Base-by-base conservation (phyloP, 441 rosid species). In the Erodium texanum region DNA sequence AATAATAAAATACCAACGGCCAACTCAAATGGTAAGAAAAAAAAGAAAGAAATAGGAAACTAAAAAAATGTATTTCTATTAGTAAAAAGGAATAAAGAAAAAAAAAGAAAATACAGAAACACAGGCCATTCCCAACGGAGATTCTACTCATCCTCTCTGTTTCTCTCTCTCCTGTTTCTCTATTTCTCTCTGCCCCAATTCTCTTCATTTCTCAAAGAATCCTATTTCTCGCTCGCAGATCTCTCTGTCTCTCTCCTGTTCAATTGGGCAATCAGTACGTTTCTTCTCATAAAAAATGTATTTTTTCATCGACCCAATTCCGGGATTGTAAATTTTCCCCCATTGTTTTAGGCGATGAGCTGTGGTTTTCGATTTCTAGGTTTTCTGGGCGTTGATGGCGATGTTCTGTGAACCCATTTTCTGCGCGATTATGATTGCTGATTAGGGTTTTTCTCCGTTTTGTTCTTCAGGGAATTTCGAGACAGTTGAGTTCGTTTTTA, bases 401-500 rank as follows among this genome's bases (percentile, higher is more conserved):
- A 52, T 52, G 9, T 16, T 52, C 59, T 16, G 22, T 7, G 59
- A 18, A 52, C 59, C 20, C 59, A 0, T 52, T 52, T 52, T 19
- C 59, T 19, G 22, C 16, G 9, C 59, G 59, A 52, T 16, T 52
- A 0, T 52, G 23, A 6, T 52, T 52, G 9, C 59, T 52, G 59
- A 52, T 52, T 18, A 52, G 59, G 59, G 23, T 52, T 52, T 52
- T 52, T 52, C 59, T 52, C 59, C 59, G 20, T 52, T 52, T 15
- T 50, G 19, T 50, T 50, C 58, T 50, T 18, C 22, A 52, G 59
- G 59, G 59, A 52, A 52, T 52, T 52, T 16, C 59, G 59, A 52
- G 59, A 52, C 59, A 52, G 59, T 52, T n/a, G 59, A 52, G 59
- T n/a, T 52, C 59, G 20, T n/a, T 52, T n/a, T 52, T 7, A 52